phyloP scores from a whole-genome alignment of 345 rosid genomes.

The Gossypium ekmanianum region DNA sequence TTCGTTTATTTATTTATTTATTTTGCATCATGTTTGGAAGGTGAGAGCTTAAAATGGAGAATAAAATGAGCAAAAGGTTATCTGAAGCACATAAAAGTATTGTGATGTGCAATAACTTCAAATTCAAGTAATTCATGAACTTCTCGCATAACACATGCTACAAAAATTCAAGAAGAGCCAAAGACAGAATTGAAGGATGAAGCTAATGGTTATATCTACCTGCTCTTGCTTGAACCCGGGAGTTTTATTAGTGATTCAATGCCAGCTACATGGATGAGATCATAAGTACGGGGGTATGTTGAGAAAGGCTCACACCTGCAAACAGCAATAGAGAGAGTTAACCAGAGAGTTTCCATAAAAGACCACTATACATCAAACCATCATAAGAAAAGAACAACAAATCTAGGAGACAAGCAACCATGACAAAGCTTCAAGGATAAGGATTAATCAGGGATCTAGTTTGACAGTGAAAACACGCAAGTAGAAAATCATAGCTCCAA shows the following conservation, averaged over 20 bases:
- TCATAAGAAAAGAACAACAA: not conserved
- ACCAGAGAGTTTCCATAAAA: slow-evolving; percentile 8
- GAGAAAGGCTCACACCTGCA: slow-evolving; percentile 98
- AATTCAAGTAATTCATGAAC: not conserved
- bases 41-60: not conserved
- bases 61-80: not conserved
- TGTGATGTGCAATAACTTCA: not conserved
- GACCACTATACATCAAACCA: not conserved
- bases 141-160: not conserved
- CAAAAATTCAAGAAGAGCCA: not conserved
- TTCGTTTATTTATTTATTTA: not conserved
- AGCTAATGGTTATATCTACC: slow-evolving; percentile 29
- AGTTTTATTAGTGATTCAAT: slow-evolving; percentile 66
- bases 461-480: not conserved
- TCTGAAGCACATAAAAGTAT: not conserved
- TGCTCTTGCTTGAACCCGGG: slow-evolving; percentile 45
- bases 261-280: slow-evolving; percentile 80
- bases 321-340: slow-evolving; percentile 20
- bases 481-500: not conserved
- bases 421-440: slow-evolving; percentile 1
- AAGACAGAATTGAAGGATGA: not conserved
- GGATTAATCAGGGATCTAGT: not conserved
- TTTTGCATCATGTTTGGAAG: not conserved
- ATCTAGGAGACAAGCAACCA: not conserved
- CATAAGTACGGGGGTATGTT: slow-evolving; percentile 94